phyloP scores from a whole-genome alignment of 805 yeast species.

The Wickerhamomyces rabaulensis region DNA sequence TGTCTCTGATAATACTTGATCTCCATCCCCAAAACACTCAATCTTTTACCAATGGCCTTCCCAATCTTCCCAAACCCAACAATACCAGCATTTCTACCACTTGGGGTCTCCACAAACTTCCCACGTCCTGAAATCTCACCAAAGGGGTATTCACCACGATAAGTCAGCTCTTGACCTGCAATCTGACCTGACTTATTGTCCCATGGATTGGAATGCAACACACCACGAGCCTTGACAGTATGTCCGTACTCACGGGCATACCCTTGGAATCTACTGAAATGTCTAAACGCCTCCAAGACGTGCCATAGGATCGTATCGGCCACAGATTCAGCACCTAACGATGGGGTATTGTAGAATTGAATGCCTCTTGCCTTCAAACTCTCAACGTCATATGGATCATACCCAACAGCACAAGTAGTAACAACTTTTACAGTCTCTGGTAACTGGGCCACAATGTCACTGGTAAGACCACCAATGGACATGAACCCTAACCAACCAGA shows the following conservation, averaged over 20 bases:
- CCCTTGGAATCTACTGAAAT: slow-evolving; percentile 35
- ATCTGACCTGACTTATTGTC: slow-evolving; percentile 3
- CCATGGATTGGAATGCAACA: slow-evolving; percentile 27
- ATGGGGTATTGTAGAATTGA: slow-evolving; percentile 41
- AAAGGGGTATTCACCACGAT: slow-evolving; percentile 28
- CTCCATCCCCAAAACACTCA: slow-evolving; percentile 51
- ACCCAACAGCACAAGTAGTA: slow-evolving; percentile 53
- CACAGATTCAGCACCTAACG: slow-evolving; percentile 51
- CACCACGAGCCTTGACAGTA: slow-evolving; percentile 36
- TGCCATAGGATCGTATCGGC: slow-evolving; percentile 60
- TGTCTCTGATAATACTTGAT: slow-evolving; percentile 50
- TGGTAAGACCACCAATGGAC: slow-evolving; percentile 44
- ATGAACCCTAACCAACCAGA: slow-evolving; percentile 56
- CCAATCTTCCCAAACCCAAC: slow-evolving; percentile 64
- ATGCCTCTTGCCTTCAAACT: slow-evolving; percentile 36
- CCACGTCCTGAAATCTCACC: slow-evolving; percentile 35
- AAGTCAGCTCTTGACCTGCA: slow-evolving; percentile 3
- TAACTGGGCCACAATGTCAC: slow-evolving; percentile 36
- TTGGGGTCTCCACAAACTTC: slow-evolving; percentile 29
- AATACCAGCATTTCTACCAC: slow-evolving; percentile 46
- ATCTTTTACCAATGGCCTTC: slow-evolving; percentile 43
- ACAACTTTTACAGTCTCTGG: slow-evolving; percentile 43
- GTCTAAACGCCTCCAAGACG: slow-evolving; percentile 49
- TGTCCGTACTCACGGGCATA: slow-evolving; percentile 29
- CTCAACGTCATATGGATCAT: slow-evolving; percentile 43